These are phyloP conservation scores for Citrus trifoliata DNA, from an alignment of 345 rosid genomes.

Conservation along the genomic window DNA sequence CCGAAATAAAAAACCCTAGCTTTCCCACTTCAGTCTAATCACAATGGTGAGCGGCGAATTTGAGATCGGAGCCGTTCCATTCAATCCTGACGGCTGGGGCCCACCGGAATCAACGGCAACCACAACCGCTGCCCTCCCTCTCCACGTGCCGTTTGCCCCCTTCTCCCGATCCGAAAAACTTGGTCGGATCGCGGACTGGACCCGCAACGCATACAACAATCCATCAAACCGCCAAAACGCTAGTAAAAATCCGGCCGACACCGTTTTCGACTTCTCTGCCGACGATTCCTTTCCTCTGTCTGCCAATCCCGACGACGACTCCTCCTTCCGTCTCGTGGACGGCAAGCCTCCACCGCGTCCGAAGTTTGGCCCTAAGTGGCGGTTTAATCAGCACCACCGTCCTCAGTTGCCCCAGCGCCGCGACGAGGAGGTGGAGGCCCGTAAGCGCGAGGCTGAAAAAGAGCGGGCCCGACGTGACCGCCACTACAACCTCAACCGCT, in stretches of 20 bases:
- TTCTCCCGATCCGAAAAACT: slow-evolving; percentile 91
- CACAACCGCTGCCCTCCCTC: slow-evolving; percentile 49
- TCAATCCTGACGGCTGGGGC: slow-evolving; percentile 94
- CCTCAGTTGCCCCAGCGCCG: slow-evolving; percentile 90
- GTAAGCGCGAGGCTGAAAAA: slow-evolving; percentile 88
- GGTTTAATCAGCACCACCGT: slow-evolving; percentile 67
- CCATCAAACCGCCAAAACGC: slow-evolving; percentile 33
- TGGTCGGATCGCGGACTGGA: slow-evolving; percentile 96
- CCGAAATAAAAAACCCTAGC: neutral
- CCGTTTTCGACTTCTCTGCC: slow-evolving; percentile 79
- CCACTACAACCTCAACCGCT: slow-evolving; percentile 60
- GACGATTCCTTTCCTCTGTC: slow-evolving; percentile 64
- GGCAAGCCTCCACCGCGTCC: slow-evolving; percentile 92
- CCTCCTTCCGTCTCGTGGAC: slow-evolving; percentile 89
- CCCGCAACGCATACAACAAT: slow-evolving; percentile 39
- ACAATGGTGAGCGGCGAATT: slow-evolving; percentile 28
- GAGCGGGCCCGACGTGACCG: slow-evolving; percentile 93
- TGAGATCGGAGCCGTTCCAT: slow-evolving; percentile 74
- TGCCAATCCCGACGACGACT: slow-evolving; percentile 59
- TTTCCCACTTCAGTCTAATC: neutral
- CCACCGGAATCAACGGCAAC: slow-evolving; percentile 64
- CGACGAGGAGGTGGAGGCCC: slow-evolving; percentile 92
- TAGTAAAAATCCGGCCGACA: slow-evolving; percentile 37
- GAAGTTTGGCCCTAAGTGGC: slow-evolving; percentile 85
- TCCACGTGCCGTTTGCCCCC: slow-evolving; percentile 63